Evolutionary conservation across 139 green algal genomes (phyloP).

Genomic region (Coccomyxa sp.): DNA sequence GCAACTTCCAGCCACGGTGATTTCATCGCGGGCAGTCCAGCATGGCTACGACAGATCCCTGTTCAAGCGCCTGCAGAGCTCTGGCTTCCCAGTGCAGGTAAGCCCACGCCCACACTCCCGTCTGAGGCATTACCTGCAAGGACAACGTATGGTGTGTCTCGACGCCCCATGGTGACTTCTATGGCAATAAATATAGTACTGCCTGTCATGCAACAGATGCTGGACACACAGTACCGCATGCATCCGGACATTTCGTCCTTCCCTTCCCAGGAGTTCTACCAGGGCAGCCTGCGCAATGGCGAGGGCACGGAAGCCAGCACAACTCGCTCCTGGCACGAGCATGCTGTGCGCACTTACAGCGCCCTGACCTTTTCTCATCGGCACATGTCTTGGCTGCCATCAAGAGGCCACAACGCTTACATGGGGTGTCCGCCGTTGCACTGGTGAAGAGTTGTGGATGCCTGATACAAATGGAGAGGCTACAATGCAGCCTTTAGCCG

Average conservation of each 20-base stretch:
- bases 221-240: conserved; percentile 85
- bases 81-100: conserved; percentile 44
- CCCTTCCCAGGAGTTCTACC: conserved; percentile 72
- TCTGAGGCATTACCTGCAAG: too few relatives aligned
- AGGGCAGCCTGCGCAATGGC: conserved; percentile 60
- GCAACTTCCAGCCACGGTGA: conserved; percentile 88
- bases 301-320: conserved; percentile 49
- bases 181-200: not conserved
- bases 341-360: conserved; percentile 4
- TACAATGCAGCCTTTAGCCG: not conserved
- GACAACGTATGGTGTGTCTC: not conserved
- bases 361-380: not conserved
- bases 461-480: too few relatives aligned
- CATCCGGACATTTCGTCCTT: conserved; percentile 73
- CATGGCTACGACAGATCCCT: conserved; percentile 55
- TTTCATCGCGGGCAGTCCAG: conserved; percentile 48
- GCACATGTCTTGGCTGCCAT: not conserved
- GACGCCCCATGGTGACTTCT: not conserved
- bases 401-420: too few relatives aligned
- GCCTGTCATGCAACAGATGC: conserved; percentile 9
- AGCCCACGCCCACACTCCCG: too few relatives aligned
- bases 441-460: too few relatives aligned
- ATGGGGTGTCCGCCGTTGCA: too few relatives aligned
- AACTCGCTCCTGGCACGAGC: conserved; percentile 60
- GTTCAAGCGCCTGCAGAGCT: conserved; percentile 71